Percentiles rank a stretch among this genome's conserved stretches.
Conservation (phyloP, 2,329 filamentous ascomycete species). For the Byssochlamys sp. region DNA sequence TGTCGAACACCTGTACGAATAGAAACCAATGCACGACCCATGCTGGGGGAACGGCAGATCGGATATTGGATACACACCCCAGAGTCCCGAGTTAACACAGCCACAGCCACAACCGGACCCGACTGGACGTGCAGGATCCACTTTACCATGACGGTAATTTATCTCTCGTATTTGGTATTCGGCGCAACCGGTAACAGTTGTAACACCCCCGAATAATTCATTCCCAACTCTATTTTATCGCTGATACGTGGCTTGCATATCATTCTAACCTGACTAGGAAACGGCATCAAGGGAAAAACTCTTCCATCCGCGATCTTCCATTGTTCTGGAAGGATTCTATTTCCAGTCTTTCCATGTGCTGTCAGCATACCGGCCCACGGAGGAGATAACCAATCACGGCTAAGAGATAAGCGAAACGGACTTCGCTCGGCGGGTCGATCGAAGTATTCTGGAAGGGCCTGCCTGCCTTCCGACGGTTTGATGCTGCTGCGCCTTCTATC, state of each 20-base stretch:
- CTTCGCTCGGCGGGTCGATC: not conserved
- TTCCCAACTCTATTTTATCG: not conserved
- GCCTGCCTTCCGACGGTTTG: not conserved
- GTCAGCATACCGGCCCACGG: not conserved
- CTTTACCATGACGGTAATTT: not conserved
- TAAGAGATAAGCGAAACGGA: not conserved
- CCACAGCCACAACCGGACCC: not conserved
- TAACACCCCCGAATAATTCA: not conserved
- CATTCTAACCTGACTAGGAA: no score
- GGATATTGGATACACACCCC: not conserved
- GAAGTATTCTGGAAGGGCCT: not conserved
- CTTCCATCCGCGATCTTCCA: not conserved
- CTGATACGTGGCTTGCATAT: not conserved
- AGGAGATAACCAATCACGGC: not conserved
- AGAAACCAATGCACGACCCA: not conserved
- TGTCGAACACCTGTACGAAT: not conserved
- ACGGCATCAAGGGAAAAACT: not conserved
- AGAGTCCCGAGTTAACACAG: not conserved
- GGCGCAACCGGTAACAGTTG: not conserved
- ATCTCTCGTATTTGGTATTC: not conserved
- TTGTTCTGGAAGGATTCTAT: not conserved
- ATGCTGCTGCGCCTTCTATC: no score
- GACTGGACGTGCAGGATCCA: not conserved
- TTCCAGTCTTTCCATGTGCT: not conserved
- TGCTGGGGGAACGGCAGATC: not conserved